Evolutionary conservation across 345 rosid genomes (phyloP).

Genomic region (Schrenkiella parvula): DNA sequence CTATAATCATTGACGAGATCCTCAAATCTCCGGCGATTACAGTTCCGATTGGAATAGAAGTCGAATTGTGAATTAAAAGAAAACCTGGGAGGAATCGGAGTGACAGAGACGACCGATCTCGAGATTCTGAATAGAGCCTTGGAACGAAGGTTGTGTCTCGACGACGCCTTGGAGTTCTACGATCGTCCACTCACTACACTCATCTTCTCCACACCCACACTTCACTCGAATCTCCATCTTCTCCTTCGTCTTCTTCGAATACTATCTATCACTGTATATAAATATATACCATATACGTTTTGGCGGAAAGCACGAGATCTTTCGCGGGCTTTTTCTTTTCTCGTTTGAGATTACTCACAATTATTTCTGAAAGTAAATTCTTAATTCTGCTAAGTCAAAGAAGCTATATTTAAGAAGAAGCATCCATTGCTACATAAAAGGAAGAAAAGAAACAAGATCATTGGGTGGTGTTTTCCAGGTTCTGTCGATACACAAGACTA

Average conservation of each 20-base stretch:
- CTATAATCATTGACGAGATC: conserved; percentile 29
- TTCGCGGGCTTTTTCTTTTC: conserved; percentile 28
- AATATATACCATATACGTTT: not conserved
- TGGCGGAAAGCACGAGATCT: conserved; percentile 18
- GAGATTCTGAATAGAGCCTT: conserved; percentile 61
- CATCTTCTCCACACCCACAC: conserved; percentile 67
- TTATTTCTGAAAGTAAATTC: not conserved
- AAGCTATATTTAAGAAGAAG: not conserved
- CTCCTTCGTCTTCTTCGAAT: not conserved
- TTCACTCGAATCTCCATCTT: conserved; percentile 79
- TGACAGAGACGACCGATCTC: conserved; percentile 76
- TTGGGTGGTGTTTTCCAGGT: not conserved
- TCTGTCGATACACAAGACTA: conserved; percentile 2
- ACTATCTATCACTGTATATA: not conserved
- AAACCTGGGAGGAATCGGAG: conserved; percentile 63
- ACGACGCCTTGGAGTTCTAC: conserved; percentile 80
- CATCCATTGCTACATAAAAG: not conserved
- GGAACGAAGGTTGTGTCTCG: conserved; percentile 61
- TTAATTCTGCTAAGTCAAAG: not conserved
- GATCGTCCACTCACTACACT: conserved; percentile 88
- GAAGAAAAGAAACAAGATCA: not conserved
- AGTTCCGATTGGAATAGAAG: not conserved
- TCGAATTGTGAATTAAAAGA: not conserved
- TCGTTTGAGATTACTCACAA: conserved; percentile 4
- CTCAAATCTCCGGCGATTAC: not conserved